phyloP scores from a whole-genome alignment of 176 grass and related monocot genomes.

The Oryza australiensis region DNA sequence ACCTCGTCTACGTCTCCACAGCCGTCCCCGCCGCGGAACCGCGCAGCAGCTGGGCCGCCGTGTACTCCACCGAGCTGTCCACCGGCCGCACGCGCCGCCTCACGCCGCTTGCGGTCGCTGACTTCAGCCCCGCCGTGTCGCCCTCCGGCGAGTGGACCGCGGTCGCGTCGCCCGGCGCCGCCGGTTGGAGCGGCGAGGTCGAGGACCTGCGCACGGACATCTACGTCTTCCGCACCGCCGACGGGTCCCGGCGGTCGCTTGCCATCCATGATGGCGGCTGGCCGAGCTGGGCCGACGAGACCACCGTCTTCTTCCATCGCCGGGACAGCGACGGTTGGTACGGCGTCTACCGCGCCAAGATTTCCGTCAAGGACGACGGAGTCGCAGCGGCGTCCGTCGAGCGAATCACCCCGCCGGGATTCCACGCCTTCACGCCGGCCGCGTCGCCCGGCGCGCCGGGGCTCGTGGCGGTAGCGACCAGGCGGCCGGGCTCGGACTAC shows the following conservation, averaged over 20 bases:
- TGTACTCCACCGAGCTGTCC: conserved; percentile 62
- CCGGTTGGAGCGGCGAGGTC: conserved; percentile 63
- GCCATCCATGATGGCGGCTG: conserved; percentile 56
- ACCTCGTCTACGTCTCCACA: conserved; percentile 77
- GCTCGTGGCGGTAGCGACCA: conserved; percentile 70
- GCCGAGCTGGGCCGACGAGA: conserved; percentile 82
- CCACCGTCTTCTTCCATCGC: conserved; percentile 86
- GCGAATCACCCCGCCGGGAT: conserved; percentile 60
- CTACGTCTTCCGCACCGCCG: conserved; percentile 65
- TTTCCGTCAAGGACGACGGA: conserved; percentile 25
- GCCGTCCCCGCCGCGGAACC: conserved; percentile 37
- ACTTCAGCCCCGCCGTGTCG: conserved; percentile 82
- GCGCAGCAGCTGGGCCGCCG: conserved; percentile 68
- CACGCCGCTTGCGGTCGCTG: conserved; percentile 47
- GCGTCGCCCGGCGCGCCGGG: conserved; percentile 62
- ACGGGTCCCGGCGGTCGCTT: conserved; percentile 60
- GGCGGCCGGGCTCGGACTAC: conserved; percentile 57
- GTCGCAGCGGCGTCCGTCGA: conserved; percentile 36
- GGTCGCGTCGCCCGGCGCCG: conserved; percentile 44
- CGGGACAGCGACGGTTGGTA: conserved; percentile 71
- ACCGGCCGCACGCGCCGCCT: conserved; percentile 45
- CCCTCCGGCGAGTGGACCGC: conserved; percentile 83
- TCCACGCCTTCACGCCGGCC: conserved; percentile 92
- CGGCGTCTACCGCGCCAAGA: conserved; percentile 63
- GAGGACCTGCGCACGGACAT: conserved; percentile 72